These are phyloP conservation scores for Globisporangium cederbergense DNA, from an alignment of 352 stramenopile species.

Conservation along the genomic window DNA sequence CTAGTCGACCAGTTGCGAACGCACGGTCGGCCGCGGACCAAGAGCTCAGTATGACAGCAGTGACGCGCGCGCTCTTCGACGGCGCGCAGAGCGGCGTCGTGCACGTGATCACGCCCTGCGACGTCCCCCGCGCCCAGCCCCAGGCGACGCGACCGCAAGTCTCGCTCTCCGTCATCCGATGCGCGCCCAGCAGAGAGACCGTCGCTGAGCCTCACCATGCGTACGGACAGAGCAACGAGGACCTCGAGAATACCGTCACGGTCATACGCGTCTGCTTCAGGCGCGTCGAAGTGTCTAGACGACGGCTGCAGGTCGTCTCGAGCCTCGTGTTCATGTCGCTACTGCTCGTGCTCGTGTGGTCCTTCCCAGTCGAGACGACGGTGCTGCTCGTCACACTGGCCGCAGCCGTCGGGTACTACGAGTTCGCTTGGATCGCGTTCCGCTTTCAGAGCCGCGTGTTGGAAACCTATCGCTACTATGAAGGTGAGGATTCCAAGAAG, in stretches of 20 bases:
- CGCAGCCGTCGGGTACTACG: conserved; percentile 8
- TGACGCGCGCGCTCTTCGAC: conserved; percentile 2
- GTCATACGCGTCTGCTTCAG: not conserved
- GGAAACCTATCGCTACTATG: conserved; percentile 23
- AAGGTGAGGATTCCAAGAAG: conserved; percentile 11
- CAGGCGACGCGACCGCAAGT: not conserved
- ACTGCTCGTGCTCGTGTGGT: not conserved
- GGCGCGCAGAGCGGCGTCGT: not conserved
- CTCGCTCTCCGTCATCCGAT: not conserved
- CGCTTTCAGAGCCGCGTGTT: conserved; percentile 27
- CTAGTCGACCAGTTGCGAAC: not conserved
- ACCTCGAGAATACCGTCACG: not conserved
- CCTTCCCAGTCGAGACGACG: not conserved
- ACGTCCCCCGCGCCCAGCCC: not conserved
- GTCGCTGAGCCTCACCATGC: not conserved
- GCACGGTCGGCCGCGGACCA: not conserved
- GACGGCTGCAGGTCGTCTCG: not conserved
- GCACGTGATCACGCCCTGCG: conserved; percentile 9
- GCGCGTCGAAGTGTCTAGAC: not conserved
- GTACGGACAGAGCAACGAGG: not conserved
- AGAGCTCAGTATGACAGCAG: not conserved
- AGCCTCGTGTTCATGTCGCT: not conserved
- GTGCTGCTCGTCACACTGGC: not conserved
- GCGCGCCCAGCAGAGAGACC: not conserved
- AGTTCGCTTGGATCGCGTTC: conserved; percentile 29